Base-by-base conservation (phyloP, 805 yeast genomes). In the Starmerella tilneyi region DNA sequence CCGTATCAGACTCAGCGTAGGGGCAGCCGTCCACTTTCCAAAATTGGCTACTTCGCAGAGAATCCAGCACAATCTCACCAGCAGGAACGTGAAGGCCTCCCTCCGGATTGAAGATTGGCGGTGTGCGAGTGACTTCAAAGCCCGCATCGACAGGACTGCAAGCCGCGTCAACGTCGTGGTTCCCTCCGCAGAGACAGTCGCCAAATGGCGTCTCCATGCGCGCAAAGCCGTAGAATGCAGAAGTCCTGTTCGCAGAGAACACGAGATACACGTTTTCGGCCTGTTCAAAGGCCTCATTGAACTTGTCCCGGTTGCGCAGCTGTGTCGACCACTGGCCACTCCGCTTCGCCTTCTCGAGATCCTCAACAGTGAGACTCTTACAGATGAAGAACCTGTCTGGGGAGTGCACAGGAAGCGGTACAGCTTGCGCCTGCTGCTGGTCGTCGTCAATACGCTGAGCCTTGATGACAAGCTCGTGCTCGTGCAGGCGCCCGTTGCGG, bases 151-250 rank as follows among this genome's bases (percentile, higher is more conserved):
- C 12, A 11, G 33, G 32, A 22, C 16, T 11, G 30, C 33, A 17
- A 19, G 32, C 1, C 12, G 29, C 35, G 28, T 22, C 30, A 9
- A 9, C 27, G 20, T 38, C 35, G 20, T 36, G 23, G 11, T 28
- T 38, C 11, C n/a, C 32, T 28, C 31, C 15, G 15, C 41, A 7
- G 36, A 22, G 27, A 6, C 43, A 44, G 19, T 51, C 52, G 5
- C 49, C 49, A 31, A 64, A 60, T 3, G 54, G 56, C 19, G 57
- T 52, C 12, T 56, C 59, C 65, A 67, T 62, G 21, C 64, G 54
- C 9, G 71, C 71, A 44, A 63, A 63, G 8, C 71, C 71, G 43
- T 55, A 65, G 44, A 64, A 68, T 12, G 60, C 60, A 3, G 69
- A 65, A 5, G 68, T 62, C 17, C 67, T 55, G 51, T 67, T 67